phyloP scores from a whole-genome alignment of 192 early-diverging fungal genomes.

The Mortierella alpina region DNA sequence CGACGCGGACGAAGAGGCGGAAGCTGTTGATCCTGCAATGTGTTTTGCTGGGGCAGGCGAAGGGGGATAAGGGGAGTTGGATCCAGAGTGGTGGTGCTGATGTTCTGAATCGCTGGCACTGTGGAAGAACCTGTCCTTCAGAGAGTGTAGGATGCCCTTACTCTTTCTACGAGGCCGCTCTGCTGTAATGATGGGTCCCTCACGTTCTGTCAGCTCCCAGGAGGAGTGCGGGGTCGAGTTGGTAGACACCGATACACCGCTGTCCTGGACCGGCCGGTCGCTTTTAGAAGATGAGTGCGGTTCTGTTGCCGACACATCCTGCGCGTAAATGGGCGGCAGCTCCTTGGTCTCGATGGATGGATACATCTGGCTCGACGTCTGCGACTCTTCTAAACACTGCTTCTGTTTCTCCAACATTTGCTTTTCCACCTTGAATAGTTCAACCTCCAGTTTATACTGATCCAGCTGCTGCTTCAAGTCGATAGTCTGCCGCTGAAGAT shows the following conservation, averaged over 20 bases:
- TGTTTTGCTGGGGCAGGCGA: slow-evolving; percentile 37
- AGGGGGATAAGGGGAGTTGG: slow-evolving; percentile 27
- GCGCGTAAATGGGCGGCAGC: slow-evolving; percentile 30
- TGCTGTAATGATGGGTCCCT: slow-evolving; percentile 4
- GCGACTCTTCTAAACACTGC: background rate
- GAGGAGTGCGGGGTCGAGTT: slow-evolving; percentile 47
- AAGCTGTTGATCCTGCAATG: slow-evolving; percentile 14
- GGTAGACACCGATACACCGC: slow-evolving; percentile 44
- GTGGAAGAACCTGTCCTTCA: slow-evolving; percentile 49
- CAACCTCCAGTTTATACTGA: slow-evolving; percentile 37
- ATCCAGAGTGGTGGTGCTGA: background rate
- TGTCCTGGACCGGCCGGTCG: slow-evolving; percentile 37
- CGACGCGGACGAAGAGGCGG: slow-evolving; percentile 43
- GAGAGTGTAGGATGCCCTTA: slow-evolving; percentile 40
- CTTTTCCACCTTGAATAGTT: slow-evolving; percentile 44
- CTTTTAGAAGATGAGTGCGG: background rate
- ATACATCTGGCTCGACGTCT: slow-evolving; percentile 3
- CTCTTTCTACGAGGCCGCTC: slow-evolving; percentile 48
- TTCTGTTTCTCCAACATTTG: slow-evolving; percentile 28
- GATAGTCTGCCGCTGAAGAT: slow-evolving; percentile 20
- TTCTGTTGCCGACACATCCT: background rate
- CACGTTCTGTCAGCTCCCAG: slow-evolving; percentile 46
- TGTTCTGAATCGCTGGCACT: slow-evolving; percentile 18
- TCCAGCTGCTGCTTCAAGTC: slow-evolving; percentile 31
- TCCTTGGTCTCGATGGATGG: slow-evolving; percentile 35